Percentiles rank a stretch among this genome's conserved stretches.
These are phyloP conservation scores for Aspergillus candidus DNA, from an alignment of 2,329 filamentous ascomycete genomes.

Conservation along the genomic window DNA sequence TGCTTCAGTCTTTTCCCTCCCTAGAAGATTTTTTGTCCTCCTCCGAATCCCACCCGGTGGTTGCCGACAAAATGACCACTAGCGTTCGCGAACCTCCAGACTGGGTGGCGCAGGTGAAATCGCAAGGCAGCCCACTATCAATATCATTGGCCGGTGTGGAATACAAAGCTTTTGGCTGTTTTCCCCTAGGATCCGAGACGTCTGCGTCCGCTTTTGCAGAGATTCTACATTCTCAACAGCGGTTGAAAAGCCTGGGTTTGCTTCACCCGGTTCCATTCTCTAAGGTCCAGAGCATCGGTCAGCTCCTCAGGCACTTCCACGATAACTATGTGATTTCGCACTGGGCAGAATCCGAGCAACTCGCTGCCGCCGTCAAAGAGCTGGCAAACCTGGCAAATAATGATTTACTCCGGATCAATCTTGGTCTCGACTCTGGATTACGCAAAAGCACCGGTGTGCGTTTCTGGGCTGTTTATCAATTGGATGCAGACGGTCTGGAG, in stretches of 20 bases:
- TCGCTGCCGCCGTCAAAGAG: constrained; percentile 26
- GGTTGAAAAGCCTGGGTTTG: constrained; percentile 37
- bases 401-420: constrained; percentile 26
- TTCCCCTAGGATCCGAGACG: constrained; percentile 42
- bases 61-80: constrained; percentile 4
- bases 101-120: constrained; percentile 28
- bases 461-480: constrained; percentile 39
- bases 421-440: constrained; percentile 39
- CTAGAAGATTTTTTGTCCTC: constrained; percentile 23
- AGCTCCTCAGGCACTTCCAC: constrained; percentile 27
- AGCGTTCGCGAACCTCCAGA: constrained; percentile 26
- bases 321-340: constrained; percentile 19
- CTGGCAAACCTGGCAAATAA: constrained; percentile 24
- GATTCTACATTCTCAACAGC: constrained; percentile 41
- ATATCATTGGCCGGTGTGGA: constrained; percentile 32
- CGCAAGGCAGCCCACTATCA: constrained; percentile 33
- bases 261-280: constrained; percentile 33
- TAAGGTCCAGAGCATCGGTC: constrained; percentile 31
- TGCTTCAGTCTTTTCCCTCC: constrained; percentile 23
- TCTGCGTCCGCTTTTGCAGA: constrained; percentile 39
- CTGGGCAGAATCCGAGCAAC: constrained; percentile 15
- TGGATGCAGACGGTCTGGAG: constrained; percentile 29
- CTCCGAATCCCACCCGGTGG: constrained; percentile 11
- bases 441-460: constrained; percentile 31
- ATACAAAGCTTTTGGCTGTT: constrained; percentile 41